These are phyloP conservation scores for Arabidopsis arenosa DNA, from an alignment of 345 rosid genomes.

Conservation along the genomic window DNA sequence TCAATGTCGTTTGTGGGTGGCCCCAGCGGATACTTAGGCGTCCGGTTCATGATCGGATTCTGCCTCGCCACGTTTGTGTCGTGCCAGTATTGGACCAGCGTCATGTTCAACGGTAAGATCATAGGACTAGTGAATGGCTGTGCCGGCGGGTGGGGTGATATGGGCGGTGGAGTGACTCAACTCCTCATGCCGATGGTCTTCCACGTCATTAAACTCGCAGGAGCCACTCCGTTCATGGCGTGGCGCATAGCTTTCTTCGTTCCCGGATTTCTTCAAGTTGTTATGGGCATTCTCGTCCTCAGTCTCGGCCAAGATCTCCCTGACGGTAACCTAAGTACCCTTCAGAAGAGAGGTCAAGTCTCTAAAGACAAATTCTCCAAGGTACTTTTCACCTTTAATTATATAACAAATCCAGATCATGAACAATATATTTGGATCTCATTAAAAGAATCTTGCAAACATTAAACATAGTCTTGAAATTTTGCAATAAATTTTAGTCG, in stretches of 20 bases:
- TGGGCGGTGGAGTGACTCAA: slow-evolving; percentile 91
- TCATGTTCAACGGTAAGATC: slow-evolving; percentile 83
- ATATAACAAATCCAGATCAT: not conserved
- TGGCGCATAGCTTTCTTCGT: slow-evolving; percentile 90
- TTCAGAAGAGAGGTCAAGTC: slow-evolving; percentile 72
- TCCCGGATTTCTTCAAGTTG: slow-evolving; percentile 65
- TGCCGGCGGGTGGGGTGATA: slow-evolving; percentile 88
- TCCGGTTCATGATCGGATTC: slow-evolving; percentile 88
- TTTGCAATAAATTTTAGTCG: not conserved
- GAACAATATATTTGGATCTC: not conserved
- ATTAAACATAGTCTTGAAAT: not conserved
- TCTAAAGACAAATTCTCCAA: slow-evolving; percentile 77
- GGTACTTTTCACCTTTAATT: slow-evolving; percentile 39
- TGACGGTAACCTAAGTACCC: slow-evolving; percentile 71
- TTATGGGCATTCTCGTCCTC: slow-evolving; percentile 71
- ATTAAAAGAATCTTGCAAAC: not conserved
- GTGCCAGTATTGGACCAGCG: slow-evolving; percentile 88
- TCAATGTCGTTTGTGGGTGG: slow-evolving; percentile 71
- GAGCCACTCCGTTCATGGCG: slow-evolving; percentile 77
- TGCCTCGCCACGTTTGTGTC: slow-evolving; percentile 89
- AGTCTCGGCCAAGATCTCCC: slow-evolving; percentile 88
- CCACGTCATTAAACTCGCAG: slow-evolving; percentile 54
- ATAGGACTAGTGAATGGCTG: slow-evolving; percentile 83
- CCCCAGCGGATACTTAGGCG: slow-evolving; percentile 66
- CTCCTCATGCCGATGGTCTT: slow-evolving; percentile 76